phyloP scores from a whole-genome alignment of 169 alveolate species.

The Cystoisospora suis region DNA sequence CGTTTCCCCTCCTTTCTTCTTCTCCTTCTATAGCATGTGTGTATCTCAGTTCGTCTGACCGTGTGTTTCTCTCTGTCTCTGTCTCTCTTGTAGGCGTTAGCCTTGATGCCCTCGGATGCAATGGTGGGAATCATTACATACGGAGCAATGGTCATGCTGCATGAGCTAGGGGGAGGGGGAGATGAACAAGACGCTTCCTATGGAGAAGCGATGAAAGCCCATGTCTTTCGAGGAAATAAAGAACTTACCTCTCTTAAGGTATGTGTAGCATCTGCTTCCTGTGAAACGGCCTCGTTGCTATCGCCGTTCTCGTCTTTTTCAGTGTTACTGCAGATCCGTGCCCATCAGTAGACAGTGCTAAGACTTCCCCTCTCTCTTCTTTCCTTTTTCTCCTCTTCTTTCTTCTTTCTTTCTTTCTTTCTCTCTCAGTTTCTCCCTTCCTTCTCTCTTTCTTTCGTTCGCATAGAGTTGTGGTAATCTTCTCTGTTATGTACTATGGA shows the following conservation, averaged over 20 bases:
- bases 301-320: neutral
- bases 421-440: neutral
- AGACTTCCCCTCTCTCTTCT: too few species aligned
- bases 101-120: conserved; percentile 91
- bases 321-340: too few species aligned
- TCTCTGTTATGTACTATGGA: too few species aligned
- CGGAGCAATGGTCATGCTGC: conserved; percentile 96
- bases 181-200: conserved; percentile 34
- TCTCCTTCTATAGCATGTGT: neutral
- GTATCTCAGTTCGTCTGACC: neutral
- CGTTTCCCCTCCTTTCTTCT: neutral
- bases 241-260: conserved; percentile 64
- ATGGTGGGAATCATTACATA: conserved; percentile 95
- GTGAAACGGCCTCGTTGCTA: neutral
- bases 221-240: conserved; percentile 94
- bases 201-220: conserved; percentile 88
- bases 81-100: conserved; percentile 79
- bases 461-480: too few species aligned
- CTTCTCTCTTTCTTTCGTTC: too few species aligned
- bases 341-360: too few species aligned
- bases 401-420: too few species aligned
- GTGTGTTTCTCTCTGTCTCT: too few species aligned
- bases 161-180: conserved; percentile 86
- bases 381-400: too few species aligned
- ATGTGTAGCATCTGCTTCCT: neutral